Base-by-base conservation (phyloP, 371 early-diverging fungal genomes). In the Mucor indicus region DNA sequence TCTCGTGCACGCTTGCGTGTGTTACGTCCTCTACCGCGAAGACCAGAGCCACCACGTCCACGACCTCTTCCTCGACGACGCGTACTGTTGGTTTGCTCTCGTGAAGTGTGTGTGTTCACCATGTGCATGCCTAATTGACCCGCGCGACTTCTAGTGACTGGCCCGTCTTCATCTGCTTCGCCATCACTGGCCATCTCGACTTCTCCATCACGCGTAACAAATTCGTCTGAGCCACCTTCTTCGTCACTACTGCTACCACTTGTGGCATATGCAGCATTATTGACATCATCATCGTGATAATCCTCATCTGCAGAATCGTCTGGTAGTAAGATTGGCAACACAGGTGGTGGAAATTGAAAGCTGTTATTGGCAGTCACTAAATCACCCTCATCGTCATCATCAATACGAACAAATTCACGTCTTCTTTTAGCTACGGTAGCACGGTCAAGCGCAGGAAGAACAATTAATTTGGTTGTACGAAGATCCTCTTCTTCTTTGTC, bases 261-360 rank as follows among this genome's bases (percentile, higher is more conserved):
- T 1, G 50, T 41, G 0, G 38, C 48, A 42, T 50, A 50, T 9
- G 48, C 47, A 6, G 45, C 50, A 11, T 50, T 50, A 17, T 37
- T 47, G 24, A 41, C 36, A 3, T 36, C 54, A 20, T 62, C 63
- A 31, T 69, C 71, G 15, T 69, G 71, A 45, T 80, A 81, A 33
- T 82, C 84, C 37, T 81, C 84, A 19, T 83, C 86, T 38, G 73
- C 79, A 2, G 79, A 76, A 31, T 83, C 80, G 42, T 81, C 83
- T 11, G 80, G 69, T 15, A 73, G 40, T 22, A 67, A 32, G n/a
- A 55, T 45, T 2, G 68, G 56, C 11, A 54, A 38, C 0, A 51
- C 21, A 13, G 67, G 58, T 11, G 66, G 62, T 7, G 60, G 57
- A 9, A 55, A 53, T 20, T 55, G 83, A 6, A 77, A 65, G 1